Percentiles rank a stretch among this genome's conserved stretches.
Conservation (phyloP, 1,284 basidiomycete genomes). For the Tilletia setariae region DNA sequence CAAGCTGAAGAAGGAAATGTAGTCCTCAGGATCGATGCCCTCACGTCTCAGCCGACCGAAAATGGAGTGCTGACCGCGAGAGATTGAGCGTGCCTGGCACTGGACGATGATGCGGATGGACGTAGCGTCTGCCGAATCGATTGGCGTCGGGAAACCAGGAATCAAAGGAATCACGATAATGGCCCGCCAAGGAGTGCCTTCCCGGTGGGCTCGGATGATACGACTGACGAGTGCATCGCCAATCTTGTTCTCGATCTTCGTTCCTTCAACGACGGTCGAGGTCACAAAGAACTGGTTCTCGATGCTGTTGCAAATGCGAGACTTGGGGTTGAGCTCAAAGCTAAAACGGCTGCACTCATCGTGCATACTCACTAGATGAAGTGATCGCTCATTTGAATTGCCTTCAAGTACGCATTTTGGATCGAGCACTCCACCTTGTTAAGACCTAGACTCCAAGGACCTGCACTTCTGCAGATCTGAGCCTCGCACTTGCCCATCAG, state of each 20-base stretch:
- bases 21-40: conserved; percentile 80
- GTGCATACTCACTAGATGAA: conserved; percentile 54
- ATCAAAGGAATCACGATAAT: conserved; percentile 88
- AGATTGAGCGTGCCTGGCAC: conserved; percentile 73
- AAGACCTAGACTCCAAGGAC: conserved; percentile 94
- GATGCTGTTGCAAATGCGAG: conserved; percentile 33
- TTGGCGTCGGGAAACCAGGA: conserved; percentile 88
- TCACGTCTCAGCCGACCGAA: conserved; percentile 81
- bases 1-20: conserved; percentile 86
- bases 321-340: no score
- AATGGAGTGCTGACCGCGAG: conserved; percentile 85
- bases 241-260: conserved; percentile 85
- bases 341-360: background rate
- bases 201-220: conserved; percentile 81
- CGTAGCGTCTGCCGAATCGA: conserved; percentile 87
- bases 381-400: conserved; percentile 87
- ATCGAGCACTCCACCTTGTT: conserved; percentile 78
- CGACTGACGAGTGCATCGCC: conserved; percentile 90
- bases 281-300: conserved; percentile 99
- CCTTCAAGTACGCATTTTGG: conserved; percentile 85
- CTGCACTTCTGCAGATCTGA: conserved; percentile 91
- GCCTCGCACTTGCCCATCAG: conserved; percentile 94
- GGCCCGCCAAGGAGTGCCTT: conserved; percentile 77
- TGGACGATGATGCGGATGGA: conserved; percentile 61
- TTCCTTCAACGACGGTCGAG: conserved; percentile 82